Conservation (phyloP, 306 rosid genomes). For the Oemleria cerasiformis region DNA sequence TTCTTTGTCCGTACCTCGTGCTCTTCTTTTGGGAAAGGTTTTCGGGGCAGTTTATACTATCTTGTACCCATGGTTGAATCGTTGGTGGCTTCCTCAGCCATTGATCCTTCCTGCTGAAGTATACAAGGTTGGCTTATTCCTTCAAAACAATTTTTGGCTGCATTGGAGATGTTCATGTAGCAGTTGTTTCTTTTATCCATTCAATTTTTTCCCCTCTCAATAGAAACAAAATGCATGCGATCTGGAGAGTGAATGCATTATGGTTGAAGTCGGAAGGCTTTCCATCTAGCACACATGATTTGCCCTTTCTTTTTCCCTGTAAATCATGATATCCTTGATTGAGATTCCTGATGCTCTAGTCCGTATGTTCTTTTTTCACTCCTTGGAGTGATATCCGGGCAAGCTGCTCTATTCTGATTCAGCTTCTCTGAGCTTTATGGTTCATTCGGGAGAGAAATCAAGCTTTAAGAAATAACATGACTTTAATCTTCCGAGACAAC, state of each 20-base stretch:
- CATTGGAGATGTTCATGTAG: background rate
- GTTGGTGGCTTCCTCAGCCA: slow-evolving; percentile 94
- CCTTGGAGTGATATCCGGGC: background rate
- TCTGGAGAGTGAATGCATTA: background rate
- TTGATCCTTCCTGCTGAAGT: slow-evolving; percentile 89
- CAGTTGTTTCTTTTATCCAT: slow-evolving; percentile 1
- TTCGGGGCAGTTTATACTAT: slow-evolving; percentile 60
- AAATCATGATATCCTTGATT: background rate
- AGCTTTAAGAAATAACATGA: background rate
- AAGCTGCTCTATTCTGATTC: background rate
- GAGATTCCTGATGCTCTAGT: background rate
- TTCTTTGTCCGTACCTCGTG: slow-evolving; percentile 50
- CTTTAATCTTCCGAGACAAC: background rate
- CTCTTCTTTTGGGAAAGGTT: slow-evolving; percentile 66
- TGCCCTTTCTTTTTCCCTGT: background rate
- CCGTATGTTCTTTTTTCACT: background rate
- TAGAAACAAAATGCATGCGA: background rate
- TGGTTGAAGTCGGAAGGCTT: background rate
- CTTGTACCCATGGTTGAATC: slow-evolving; percentile 77
- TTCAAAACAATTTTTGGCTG: slow-evolving; percentile 10
- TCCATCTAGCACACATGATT: slow-evolving; percentile 1
- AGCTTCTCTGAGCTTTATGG: background rate
- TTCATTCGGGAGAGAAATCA: background rate
- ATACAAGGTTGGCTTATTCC: slow-evolving; percentile 58
- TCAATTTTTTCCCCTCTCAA: background rate